A percentile compares a stretch with the other conserved stretches of the same genome.
These are phyloP conservation scores for Populus hybrid DNA, from an alignment of 441 rosid genomes.

Conservation along the genomic window DNA sequence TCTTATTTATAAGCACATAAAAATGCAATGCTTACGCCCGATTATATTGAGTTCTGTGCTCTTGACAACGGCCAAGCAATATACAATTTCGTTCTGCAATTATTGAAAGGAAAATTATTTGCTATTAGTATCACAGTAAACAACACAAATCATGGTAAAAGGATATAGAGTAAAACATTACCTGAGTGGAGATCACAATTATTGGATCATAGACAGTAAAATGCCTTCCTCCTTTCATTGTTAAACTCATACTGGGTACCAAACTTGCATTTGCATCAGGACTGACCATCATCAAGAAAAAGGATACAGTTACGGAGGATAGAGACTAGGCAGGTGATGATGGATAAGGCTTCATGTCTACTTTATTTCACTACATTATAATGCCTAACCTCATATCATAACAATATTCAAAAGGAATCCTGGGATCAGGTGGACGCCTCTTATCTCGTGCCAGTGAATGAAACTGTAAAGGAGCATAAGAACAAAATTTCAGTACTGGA, in stretches of 20 bases:
- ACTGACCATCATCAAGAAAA: constrained; percentile 35
- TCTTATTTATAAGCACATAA: neutral
- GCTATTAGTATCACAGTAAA: constrained; percentile 11
- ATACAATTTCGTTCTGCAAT: constrained; percentile 55
- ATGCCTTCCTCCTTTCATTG: constrained; percentile 76
- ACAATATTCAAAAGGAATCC: constrained; percentile 46
- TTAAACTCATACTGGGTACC: constrained; percentile 62
- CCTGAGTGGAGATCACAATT: constrained; percentile 53
- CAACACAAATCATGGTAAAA: neutral
- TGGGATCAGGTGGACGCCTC: constrained; percentile 41
- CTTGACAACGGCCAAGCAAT: constrained; percentile 79
- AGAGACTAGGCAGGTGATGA: neutral
- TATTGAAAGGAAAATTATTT: no score
- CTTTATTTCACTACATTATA: neutral
- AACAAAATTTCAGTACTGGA: neutral
- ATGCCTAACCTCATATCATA: constrained; percentile 49
- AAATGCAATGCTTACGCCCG: constrained; percentile 63
- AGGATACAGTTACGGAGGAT: constrained; percentile 5
- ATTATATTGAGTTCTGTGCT: constrained; percentile 78
- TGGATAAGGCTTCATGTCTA: neutral
- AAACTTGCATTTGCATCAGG: constrained; percentile 51
- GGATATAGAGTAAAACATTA: constrained; percentile 10
- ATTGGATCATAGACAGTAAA: constrained; percentile 62
- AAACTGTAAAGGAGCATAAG: constrained; percentile 45
- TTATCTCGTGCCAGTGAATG: constrained; percentile 55